A percentile compares a stretch with the other conserved stretches of the same genome.
Conservation (phyloP, 257 asterid genomes). For the Penstemon newberryi region DNA sequence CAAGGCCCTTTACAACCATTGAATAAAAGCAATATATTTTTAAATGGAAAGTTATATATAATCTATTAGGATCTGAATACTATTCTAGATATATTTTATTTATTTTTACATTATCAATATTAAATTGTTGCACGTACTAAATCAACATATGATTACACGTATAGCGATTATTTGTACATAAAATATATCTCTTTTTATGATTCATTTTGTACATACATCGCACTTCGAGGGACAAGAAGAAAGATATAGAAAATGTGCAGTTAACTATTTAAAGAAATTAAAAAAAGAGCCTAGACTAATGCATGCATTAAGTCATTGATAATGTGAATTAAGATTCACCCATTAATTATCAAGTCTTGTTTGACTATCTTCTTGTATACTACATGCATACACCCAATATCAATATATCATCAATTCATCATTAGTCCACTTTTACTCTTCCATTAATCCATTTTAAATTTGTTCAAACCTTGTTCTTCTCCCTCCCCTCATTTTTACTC, state of each 20-base stretch:
- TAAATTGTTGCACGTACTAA: too few relatives aligned
- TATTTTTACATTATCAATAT: too few relatives aligned
- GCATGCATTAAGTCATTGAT: constrained; percentile 28
- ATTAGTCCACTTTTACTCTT: constrained; percentile 39
- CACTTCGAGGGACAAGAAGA: background rate
- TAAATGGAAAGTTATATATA: too few relatives aligned
- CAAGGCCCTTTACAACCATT: constrained; percentile 37
- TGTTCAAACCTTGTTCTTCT: constrained; percentile 24
- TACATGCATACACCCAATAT: background rate
- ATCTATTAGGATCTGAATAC: too few relatives aligned
- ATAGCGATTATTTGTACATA: too few relatives aligned
- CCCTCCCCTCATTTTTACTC: constrained; percentile 29
- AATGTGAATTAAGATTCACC: constrained; percentile 14
- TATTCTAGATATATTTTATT: too few relatives aligned
- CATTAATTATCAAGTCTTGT: constrained; percentile 34
- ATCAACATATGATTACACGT: background rate
- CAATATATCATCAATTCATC: background rate
- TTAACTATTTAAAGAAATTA: background rate
- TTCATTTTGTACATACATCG: constrained; percentile 9
- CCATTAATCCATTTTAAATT: constrained; percentile 27
- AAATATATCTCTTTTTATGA: background rate
- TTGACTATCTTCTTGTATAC: constrained; percentile 40
- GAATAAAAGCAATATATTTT: background rate
- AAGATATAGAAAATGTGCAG: background rate
- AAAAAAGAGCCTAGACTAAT: constrained; percentile 8